phyloP scores from a whole-genome alignment of 805 yeast species.

The Saccharomyces cerevisiae region DNA sequence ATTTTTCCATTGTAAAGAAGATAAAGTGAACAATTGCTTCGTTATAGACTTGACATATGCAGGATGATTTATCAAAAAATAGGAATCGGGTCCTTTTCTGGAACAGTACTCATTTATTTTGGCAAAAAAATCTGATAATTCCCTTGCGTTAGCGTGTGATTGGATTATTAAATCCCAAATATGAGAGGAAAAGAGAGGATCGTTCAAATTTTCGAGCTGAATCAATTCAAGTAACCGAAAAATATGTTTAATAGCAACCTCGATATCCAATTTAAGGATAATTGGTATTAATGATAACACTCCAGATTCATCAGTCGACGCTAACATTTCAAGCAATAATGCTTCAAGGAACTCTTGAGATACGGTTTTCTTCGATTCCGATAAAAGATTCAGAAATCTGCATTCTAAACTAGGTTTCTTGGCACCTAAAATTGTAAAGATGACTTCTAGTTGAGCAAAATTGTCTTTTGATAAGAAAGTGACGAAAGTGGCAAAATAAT shows the following conservation, averaged over 20 bases:
- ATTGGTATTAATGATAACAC: constrained; percentile 42
- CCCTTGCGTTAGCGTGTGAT: constrained; percentile 52
- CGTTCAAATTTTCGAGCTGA: background rate
- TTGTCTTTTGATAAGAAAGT: constrained; percentile 17
- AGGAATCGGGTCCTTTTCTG: background rate
- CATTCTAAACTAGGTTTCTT: constrained; percentile 36
- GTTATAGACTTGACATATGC: constrained; percentile 35
- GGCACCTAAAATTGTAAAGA: constrained; percentile 37
- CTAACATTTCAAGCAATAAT: constrained; percentile 11
- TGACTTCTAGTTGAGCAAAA: constrained; percentile 35
- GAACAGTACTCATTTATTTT: constrained; percentile 34
- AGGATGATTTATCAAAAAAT: constrained; percentile 17
- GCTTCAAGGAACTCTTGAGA: constrained; percentile 42
- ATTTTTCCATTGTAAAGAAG: constrained; percentile 38
- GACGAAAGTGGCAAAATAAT: constrained; percentile 18
- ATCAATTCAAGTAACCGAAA: constrained; percentile 7
- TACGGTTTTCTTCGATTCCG: constrained; percentile 43
- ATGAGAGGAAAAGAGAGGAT: background rate
- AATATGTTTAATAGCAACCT: constrained; percentile 44
- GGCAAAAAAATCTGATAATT: constrained; percentile 40
- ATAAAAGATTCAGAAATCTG: constrained; percentile 39
- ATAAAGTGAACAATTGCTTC: constrained; percentile 35
- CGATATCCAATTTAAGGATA: constrained; percentile 47
- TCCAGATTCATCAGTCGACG: constrained; percentile 7
- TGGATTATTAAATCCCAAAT: constrained; percentile 33